A percentile compares a stretch with the other conserved stretches of the same genome.
Evolutionary conservation across 345 rosid genomes (phyloP).

Genomic region (Microthlaspi erraticum): DNA sequence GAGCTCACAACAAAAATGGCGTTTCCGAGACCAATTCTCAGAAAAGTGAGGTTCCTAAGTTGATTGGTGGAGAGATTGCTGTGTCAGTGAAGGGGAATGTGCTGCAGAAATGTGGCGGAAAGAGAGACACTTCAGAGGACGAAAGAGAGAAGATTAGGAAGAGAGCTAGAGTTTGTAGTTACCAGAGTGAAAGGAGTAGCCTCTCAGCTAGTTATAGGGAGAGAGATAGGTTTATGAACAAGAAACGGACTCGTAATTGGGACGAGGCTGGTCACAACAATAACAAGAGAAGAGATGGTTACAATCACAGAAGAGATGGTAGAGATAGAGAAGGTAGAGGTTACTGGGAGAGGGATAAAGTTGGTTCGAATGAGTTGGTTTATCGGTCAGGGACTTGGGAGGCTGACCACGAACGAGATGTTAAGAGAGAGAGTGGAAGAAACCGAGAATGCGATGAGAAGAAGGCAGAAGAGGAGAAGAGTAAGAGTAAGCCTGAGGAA

Average conservation of each 20-base stretch:
- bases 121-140: constrained; percentile 41
- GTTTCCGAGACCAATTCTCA: constrained; percentile 32
- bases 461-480: constrained; percentile 33
- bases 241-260: constrained; percentile 70
- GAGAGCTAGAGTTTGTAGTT: constrained; percentile 54
- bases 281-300: constrained; percentile 60
- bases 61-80: constrained; percentile 25
- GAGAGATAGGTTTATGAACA: constrained; percentile 55
- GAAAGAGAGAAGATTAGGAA: constrained; percentile 57
- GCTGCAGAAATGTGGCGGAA: constrained; percentile 37
- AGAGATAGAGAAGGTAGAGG: constrained; percentile 75
- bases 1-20: constrained; percentile 28
- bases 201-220: constrained; percentile 49
- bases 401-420: constrained; percentile 61
- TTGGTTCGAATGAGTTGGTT: constrained; percentile 73
- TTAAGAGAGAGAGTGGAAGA: constrained; percentile 50
- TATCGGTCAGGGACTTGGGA: constrained; percentile 86
- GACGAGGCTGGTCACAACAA: constrained; percentile 57
- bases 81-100: constrained; percentile 45
- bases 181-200: constrained; percentile 46
- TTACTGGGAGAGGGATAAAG: constrained; percentile 94
- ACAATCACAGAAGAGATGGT: constrained; percentile 59
- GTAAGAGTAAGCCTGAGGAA: constrained; percentile 60
- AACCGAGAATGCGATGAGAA: constrained; percentile 50
- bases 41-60: constrained; percentile 27